Conservation (phyloP, 495 filamentous ascomycete genomes). For the Trichoderma asperelloides region DNA sequence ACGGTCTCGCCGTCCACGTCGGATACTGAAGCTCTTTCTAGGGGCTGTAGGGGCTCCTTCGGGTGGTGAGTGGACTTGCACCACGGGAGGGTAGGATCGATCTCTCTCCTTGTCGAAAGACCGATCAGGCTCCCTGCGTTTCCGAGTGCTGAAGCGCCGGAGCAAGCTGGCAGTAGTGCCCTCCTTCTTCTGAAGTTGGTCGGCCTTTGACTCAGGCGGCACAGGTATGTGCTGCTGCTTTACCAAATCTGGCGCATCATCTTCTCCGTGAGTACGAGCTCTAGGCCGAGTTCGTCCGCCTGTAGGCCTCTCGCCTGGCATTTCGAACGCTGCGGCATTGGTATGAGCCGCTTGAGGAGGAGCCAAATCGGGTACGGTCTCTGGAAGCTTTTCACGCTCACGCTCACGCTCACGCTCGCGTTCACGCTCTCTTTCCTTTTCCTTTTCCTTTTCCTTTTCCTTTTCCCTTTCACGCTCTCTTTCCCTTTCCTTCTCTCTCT, state of each 20-base stretch:
- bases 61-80: conserved; percentile 64
- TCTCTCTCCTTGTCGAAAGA: conserved; percentile 38
- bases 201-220: conserved; percentile 47
- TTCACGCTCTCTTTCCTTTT: conserved; percentile 12
- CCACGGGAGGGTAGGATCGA: conserved; percentile 54
- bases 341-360: conserved; percentile 88
- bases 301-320: conserved; percentile 70
- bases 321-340: conserved; percentile 69
- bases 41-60: conserved; percentile 48
- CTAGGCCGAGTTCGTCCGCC: conserved; percentile 73
- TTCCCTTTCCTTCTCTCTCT: conserved; percentile 15
- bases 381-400: conserved; percentile 24
- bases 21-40: conserved; percentile 75
- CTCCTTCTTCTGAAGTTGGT: conserved; percentile 69
- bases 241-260: conserved; percentile 71
- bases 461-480: conserved; percentile 22
- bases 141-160: conserved; percentile 82
- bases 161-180: conserved; percentile 80
- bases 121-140: conserved; percentile 50
- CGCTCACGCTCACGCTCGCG: conserved; percentile 16
- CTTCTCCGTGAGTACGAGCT: conserved; percentile 90
- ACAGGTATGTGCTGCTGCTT: conserved; percentile 50
- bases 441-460: conserved; percentile 14
- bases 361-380: conserved; percentile 54
- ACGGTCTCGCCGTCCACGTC: conserved; percentile 51